Base-by-base conservation (phyloP, 352 stramenopile species). In the Phytopythium litorale region DNA sequence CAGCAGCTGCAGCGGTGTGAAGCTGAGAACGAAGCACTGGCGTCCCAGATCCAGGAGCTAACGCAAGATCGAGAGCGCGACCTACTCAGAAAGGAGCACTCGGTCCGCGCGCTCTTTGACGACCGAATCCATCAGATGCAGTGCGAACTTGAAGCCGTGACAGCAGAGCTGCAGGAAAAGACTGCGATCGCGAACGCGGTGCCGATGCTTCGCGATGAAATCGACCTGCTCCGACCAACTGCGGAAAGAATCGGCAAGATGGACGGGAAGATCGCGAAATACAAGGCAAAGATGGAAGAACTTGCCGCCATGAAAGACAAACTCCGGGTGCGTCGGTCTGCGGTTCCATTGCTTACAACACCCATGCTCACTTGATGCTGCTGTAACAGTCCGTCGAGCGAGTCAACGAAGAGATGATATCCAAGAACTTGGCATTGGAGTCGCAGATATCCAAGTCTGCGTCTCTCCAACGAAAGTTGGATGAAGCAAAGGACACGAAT, bases 271-370 rank as follows among this genome's bases (percentile, higher is more conserved):
- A 23, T 90, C 13, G 64, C 67, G 5, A 94, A 88, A 61, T 94
- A 91, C 67, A 87, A 88, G 60, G 65, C 60, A 1, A 91, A 90
- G 43, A 74, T 94, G 25, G 84, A 94, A 38, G 73, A 85, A 13
- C 55, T 94, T 7, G 60, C 68, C 15, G 70, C 65, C 12, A 67
- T 75, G 3, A 88, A 88, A 38, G 79, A 89, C 25, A 78, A 65
- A 37, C 58, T 91, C 35, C 75, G 68, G 65, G 84, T 89, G 60
- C 15, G 60, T 54, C 19, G 35, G 25, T 30, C 3, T 59, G 51
- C 9, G 25, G 38, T 23, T n/a, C 9, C 35, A 16, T 40, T 37
- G 32, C 35, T 1, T 16, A 15, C 35, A 15, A 40, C 7, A 40
- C 4, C 7, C 35, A 37, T 55, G 16, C 19, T 48, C 30, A 56